Conservation (phyloP, 192 early-diverging fungal genomes). For the Lobosporangium transversale region DNA sequence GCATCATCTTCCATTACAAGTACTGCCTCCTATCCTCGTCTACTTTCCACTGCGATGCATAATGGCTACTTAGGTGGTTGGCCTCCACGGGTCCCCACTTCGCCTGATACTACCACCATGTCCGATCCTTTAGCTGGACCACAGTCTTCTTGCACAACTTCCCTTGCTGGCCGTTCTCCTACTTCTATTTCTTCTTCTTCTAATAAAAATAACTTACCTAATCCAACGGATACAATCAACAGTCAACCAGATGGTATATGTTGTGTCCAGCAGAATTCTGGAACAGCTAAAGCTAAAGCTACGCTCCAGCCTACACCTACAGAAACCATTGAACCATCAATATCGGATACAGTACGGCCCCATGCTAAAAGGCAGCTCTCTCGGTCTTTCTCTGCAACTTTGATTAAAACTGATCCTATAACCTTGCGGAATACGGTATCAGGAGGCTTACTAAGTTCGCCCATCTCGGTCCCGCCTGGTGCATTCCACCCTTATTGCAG, state of each 20-base stretch:
- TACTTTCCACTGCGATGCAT: background rate
- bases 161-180: no score
- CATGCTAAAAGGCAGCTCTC: background rate
- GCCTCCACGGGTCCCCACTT: conserved; percentile 10
- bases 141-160: background rate
- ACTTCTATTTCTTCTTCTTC: no score
- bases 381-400: background rate
- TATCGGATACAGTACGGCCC: background rate
- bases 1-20: no score
- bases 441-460: background rate
- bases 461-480: background rate
- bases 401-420: background rate
- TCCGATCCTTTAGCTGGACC: background rate
- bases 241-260: no score
- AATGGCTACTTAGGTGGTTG: conserved; percentile 18
- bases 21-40: no score
- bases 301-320: background rate
- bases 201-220: no score
- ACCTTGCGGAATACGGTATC: background rate
- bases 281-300: no score
- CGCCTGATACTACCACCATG: background rate
- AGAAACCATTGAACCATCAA: background rate
- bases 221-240: no score
- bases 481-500: background rate
- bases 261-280: no score